Conservation (phyloP, 1,284 basidiomycete species). For the Leccinum insolens region DNA sequence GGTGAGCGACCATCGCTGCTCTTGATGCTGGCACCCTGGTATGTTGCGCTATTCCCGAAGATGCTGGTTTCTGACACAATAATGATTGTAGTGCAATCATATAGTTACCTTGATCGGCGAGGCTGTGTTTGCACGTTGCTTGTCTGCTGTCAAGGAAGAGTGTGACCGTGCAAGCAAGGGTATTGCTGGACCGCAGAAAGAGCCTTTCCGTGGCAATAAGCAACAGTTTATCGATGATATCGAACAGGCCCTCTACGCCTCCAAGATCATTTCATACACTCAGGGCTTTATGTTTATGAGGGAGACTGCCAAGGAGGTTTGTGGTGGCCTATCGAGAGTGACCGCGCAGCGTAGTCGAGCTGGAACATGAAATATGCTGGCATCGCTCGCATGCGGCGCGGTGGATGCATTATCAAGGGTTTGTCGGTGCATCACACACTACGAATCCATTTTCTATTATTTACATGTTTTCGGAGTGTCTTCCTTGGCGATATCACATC, state of each 20-base stretch:
- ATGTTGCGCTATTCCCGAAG: slow-evolving; percentile 28
- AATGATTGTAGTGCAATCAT: slow-evolving; percentile 18
- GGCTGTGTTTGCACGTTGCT: slow-evolving; percentile 98
- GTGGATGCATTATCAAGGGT: slow-evolving; percentile 98
- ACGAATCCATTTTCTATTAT: slow-evolving; percentile 10
- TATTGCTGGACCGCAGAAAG: slow-evolving; percentile 88
- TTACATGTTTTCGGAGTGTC: slow-evolving; percentile 60
- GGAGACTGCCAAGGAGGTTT: slow-evolving; percentile 94
- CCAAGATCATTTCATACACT: slow-evolving; percentile 99
- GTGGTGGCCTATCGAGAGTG: slow-evolving; percentile 16
- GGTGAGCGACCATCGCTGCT: slow-evolving; percentile 88
- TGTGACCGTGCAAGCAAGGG: slow-evolving; percentile 91
- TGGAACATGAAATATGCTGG: slow-evolving; percentile 95
- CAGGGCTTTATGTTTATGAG: slow-evolving; percentile 99
- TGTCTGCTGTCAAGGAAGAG: slow-evolving; percentile 97
- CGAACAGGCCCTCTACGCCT: slow-evolving; percentile 98
- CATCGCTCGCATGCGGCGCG: slow-evolving; percentile 99
- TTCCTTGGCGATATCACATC: slow-evolving; percentile 94
- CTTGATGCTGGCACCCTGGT: slow-evolving; percentile 95
- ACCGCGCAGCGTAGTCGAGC: slow-evolving; percentile 45
- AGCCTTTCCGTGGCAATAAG: slow-evolving; percentile 97
- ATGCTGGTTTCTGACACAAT: slow-evolving; percentile 12
- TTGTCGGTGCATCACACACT: slow-evolving; percentile 7
- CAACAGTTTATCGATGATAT: slow-evolving; percentile 99
- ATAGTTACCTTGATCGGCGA: slow-evolving; percentile 97